These are phyloP conservation scores for Panicum miliaceum DNA, from an alignment of 176 grass and related monocot genomes.

Conservation along the genomic window DNA sequence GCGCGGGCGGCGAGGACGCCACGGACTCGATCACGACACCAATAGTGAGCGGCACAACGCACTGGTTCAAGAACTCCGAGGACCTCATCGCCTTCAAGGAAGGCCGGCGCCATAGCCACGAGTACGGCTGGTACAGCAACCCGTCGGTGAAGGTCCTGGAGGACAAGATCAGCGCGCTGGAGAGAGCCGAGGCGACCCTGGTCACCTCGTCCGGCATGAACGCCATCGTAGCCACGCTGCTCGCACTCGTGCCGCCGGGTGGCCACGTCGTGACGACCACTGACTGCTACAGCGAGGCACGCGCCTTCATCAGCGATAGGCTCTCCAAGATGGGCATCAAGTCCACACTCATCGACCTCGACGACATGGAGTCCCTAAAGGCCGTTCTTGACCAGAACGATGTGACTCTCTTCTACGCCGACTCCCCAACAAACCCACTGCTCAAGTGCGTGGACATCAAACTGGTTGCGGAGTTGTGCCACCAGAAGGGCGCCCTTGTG, in stretches of 20 bases:
- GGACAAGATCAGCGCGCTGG: conserved; percentile 81
- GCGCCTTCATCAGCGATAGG: conserved; percentile 69
- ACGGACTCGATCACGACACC: conserved; percentile 76
- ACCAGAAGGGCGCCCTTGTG: conserved; percentile 56
- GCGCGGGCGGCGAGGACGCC: background rate
- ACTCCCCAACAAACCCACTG: conserved; percentile 61
- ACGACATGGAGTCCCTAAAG: conserved; percentile 49
- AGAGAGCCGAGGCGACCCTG: conserved; percentile 74
- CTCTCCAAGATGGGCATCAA: conserved; percentile 75
- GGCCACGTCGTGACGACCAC: conserved; percentile 72
- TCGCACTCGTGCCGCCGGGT: conserved; percentile 60
- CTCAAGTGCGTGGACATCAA: conserved; percentile 61
- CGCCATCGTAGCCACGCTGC: conserved; percentile 71
- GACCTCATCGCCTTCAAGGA: conserved; percentile 87
- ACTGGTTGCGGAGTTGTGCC: conserved; percentile 42
- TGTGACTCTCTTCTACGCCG: conserved; percentile 61
- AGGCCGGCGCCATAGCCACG: conserved; percentile 70
- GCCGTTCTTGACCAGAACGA: conserved; percentile 60
- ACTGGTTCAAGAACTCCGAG: conserved; percentile 78
- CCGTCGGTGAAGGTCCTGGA: conserved; percentile 72
- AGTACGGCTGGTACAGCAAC: conserved; percentile 80
- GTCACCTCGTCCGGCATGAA: conserved; percentile 92
- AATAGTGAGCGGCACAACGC: conserved; percentile 71
- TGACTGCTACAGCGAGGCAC: conserved; percentile 83
- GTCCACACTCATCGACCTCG: conserved; percentile 70